A percentile compares a stretch with the other conserved stretches of the same genome.
Conservation (phyloP, 1,284 basidiomycete species). For the Fomitopsis pinicola region DNA sequence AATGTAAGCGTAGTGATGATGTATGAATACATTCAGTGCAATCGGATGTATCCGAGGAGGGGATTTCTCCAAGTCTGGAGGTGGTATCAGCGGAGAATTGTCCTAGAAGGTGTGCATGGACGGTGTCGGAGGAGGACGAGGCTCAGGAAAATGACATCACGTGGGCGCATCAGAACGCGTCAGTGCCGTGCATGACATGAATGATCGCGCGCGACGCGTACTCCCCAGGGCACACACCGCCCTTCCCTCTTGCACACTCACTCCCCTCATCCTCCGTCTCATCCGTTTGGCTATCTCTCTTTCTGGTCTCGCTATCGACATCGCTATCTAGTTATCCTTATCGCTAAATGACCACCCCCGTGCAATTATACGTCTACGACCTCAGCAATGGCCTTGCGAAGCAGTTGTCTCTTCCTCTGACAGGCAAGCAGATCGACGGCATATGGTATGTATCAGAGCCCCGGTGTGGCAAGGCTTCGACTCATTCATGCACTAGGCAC, state of each 20-base stretch:
- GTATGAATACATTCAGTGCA: neutral
- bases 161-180: neutral
- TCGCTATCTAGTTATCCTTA: neutral
- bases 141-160: slow-evolving; percentile 1
- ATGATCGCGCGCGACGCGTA: neutral
- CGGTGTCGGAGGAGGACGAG: no score
- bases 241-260: neutral
- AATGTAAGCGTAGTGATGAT: neutral
- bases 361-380: slow-evolving; percentile 82
- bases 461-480: no score
- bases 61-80: no score
- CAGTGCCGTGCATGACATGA: neutral
- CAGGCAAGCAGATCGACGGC: slow-evolving; percentile 84
- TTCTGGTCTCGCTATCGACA: neutral
- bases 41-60: no score
- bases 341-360: slow-evolving; percentile 21
- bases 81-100: no score
- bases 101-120: neutral
- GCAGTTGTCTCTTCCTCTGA: slow-evolving; percentile 71
- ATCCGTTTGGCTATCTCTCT: neutral
- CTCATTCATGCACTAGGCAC: slow-evolving; percentile 44
- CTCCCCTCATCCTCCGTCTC: neutral
- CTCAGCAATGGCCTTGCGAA: slow-evolving; percentile 82
- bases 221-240: neutral
- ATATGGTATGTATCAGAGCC: slow-evolving; percentile 59